Percentiles rank a stretch among this genome's conserved stretches.
phyloP scores from a whole-genome alignment of 2,329 filamentous ascomycete species.

The Pyricularia pennisetigena region DNA sequence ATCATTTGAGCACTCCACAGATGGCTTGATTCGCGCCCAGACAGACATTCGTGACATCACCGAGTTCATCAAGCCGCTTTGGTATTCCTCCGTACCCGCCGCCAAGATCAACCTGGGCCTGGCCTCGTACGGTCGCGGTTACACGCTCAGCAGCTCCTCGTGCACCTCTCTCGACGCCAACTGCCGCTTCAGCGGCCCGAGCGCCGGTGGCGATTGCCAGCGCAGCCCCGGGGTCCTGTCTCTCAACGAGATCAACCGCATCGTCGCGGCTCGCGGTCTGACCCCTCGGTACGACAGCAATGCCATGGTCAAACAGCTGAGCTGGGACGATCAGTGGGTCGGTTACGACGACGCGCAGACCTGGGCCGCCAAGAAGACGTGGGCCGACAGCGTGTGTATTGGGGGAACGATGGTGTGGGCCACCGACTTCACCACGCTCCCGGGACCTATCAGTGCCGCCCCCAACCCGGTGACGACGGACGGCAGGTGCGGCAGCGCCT shows the following conservation, averaged over 20 bases:
- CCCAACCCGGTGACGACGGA: conserved; percentile 2
- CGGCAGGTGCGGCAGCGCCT: conserved; percentile 1
- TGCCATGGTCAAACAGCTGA: conserved; percentile 17
- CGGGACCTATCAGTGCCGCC: background rate
- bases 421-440: conserved; percentile 13
- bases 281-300: conserved; percentile 10
- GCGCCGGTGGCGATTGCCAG: conserved; percentile 19
- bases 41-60: conserved; percentile 32
- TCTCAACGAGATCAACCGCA: conserved; percentile 18
- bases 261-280: conserved; percentile 14
- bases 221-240: conserved; percentile 19
- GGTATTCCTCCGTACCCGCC: conserved; percentile 27
- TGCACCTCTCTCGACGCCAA: conserved; percentile 14
- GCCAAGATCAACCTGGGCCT: conserved; percentile 35
- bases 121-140: conserved; percentile 36
- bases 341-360: conserved; percentile 16
- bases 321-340: conserved; percentile 16
- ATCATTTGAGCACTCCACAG: conserved; percentile 16
- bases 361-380: conserved; percentile 15
- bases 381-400: conserved; percentile 18
- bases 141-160: conserved; percentile 19
- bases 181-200: conserved; percentile 15
- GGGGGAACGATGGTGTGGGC: conserved; percentile 23
- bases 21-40: conserved; percentile 23
- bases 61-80: conserved; percentile 25